Evolutionary conservation across 2,329 filamentous ascomycete genomes (phyloP), one percentile per base, ranked within the genome.

Genomic region (Penicillium digitatum): DNA sequence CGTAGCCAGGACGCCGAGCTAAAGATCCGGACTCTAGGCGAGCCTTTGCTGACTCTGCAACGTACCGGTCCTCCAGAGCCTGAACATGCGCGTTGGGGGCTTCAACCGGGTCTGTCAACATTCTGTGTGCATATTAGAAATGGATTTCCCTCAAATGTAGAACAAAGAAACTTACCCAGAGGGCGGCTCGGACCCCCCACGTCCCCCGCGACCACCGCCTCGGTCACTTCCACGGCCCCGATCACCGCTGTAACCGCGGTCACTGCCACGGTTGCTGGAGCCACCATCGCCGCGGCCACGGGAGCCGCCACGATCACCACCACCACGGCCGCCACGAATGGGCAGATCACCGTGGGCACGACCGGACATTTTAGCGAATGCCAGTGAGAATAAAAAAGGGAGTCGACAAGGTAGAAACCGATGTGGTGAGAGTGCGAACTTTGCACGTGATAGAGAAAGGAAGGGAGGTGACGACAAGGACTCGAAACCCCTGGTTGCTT

Each of bases 1-100:
- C 62, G 54, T 63, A 65, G 4, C 34, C 50, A 12, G 63, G 63
- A 20, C 63, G 60, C 5, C 49, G 55, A 18, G 40, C 54, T 20
- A 58, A 52, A 42, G 31, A 29, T 18, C 20, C 27, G 9, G 24
- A 10, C 26, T 8, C 24, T 27, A 18, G 18, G 16, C 16, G 4
- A 26, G 29, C 35, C 45, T 39, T 52, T n/a, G 43, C 16, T 5
- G 34, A n/a, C 5, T 24, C 39, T 5, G n/a, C 29, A 14, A 58
- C 20, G 20, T 42, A 60, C 7, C 38, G 11, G 20, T 62, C 46
- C 24, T 62, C 60, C 18, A 51, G 56, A 1, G 31, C 4, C 1
- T 29, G 14, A 4, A 51, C 18, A 1, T 31, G 22, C 1, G 10
- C 1, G 22, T 47, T 24, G 5, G 49, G 39, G 0, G 12, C 1